These are phyloP conservation scores for Larix kaempferi DNA, from an alignment of 75 land plant genomes.

Conservation along the genomic window DNA sequence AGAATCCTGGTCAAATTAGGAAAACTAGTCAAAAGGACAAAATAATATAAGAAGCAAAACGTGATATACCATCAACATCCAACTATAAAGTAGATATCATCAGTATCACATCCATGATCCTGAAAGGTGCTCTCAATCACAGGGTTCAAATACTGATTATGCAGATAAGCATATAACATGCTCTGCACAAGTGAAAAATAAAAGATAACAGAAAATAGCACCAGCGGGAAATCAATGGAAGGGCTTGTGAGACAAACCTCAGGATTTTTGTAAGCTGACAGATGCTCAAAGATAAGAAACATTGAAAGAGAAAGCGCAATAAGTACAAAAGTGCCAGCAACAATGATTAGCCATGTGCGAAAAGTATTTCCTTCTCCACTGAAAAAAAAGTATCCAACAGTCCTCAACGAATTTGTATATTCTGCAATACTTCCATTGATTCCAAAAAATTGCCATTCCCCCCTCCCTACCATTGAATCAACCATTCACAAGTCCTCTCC, in stretches of 20 bases:
- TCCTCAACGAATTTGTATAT: background rate
- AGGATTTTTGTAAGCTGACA: slow-evolving; percentile 79
- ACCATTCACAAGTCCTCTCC: background rate
- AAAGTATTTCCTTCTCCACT: slow-evolving; percentile 5
- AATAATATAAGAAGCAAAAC: background rate
- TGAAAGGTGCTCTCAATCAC: background rate
- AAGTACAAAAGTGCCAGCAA: slow-evolving; percentile 62
- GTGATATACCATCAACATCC: background rate
- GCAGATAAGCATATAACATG: background rate
- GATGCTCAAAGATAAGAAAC: slow-evolving; percentile 85
- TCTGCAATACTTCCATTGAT: slow-evolving; percentile 1
- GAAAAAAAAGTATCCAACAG: background rate
- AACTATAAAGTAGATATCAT: background rate
- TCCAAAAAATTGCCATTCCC: background rate
- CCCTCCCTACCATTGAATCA: slow-evolving; percentile 9
- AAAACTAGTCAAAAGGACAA: background rate
- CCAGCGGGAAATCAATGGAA: background rate
- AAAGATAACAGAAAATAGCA: background rate
- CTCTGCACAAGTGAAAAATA: background rate
- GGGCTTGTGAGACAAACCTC: slow-evolving; percentile 43
- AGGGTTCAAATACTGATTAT: background rate
- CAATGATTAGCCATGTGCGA: slow-evolving; percentile 36
- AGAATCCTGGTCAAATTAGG: background rate
- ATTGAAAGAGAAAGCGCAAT: slow-evolving; percentile 59
- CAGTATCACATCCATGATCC: background rate